A percentile compares a stretch with the other conserved stretches of the same genome.
Conservation (phyloP, 2,329 filamentous ascomycete genomes). For the Leptodontidium sp. region DNA sequence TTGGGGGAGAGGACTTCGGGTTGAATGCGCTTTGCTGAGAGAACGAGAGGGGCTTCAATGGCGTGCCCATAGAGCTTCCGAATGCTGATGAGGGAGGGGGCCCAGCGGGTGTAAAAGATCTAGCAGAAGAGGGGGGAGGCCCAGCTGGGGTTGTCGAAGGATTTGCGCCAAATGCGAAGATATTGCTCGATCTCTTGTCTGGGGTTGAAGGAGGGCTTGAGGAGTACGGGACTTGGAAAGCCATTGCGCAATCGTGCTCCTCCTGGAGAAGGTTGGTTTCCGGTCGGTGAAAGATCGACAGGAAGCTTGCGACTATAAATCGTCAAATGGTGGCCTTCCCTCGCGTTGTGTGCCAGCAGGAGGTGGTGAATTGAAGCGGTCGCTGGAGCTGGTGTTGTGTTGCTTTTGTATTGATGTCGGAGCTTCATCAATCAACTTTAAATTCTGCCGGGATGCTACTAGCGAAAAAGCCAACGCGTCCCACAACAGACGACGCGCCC, state of each 20-base stretch:
- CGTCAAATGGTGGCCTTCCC: background rate
- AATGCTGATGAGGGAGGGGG: slow-evolving; percentile 59
- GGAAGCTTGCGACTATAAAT: background rate
- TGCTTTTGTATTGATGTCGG: background rate
- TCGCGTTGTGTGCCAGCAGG: background rate
- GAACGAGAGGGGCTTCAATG: slow-evolving; percentile 47
- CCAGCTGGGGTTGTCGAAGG: slow-evolving; percentile 66
- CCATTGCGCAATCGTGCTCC: slow-evolving; percentile 24
- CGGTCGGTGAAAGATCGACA: background rate
- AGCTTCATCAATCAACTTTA: background rate
- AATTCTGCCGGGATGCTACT: slow-evolving; percentile 11
- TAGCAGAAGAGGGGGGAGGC: slow-evolving; percentile 58
- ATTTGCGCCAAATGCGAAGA: slow-evolving; percentile 43
- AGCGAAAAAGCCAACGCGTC: slow-evolving; percentile 32
- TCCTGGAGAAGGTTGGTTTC: background rate
- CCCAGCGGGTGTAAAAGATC: slow-evolving; percentile 64
- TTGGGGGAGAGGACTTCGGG: slow-evolving; percentile 35
- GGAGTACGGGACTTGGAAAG: slow-evolving; percentile 41
- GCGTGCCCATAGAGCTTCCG: slow-evolving; percentile 55
- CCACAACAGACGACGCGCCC: slow-evolving; percentile 27
- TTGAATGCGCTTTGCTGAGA: slow-evolving; percentile 46
- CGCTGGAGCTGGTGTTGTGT: too few relatives aligned
- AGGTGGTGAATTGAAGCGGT: background rate
- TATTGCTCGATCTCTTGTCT: slow-evolving; percentile 43
- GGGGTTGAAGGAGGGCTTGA: slow-evolving; percentile 49